phyloP scores from a whole-genome alignment of 2,329 filamentous ascomycete species.

The Aspergillus sp. region DNA sequence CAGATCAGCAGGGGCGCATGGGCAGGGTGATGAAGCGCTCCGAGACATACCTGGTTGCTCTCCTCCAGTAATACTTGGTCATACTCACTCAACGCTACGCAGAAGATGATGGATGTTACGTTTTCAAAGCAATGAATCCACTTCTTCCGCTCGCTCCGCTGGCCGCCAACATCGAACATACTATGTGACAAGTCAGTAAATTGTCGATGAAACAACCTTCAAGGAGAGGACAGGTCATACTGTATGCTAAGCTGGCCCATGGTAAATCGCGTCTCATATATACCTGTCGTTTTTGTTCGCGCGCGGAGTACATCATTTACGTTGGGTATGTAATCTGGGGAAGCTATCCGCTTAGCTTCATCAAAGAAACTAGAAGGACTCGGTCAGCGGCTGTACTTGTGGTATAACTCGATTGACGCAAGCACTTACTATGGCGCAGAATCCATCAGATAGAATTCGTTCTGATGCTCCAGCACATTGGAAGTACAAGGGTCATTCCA shows the following conservation, averaged over 20 bases:
- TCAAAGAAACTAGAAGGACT: constrained; percentile 78
- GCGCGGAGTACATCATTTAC: constrained; percentile 95
- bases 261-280: constrained; percentile 97
- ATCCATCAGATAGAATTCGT: constrained; percentile 99
- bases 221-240: constrained; percentile 59
- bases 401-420: constrained; percentile 1
- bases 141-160: constrained; percentile 97
- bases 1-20: constrained; percentile 13
- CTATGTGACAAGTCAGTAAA: constrained; percentile 51
- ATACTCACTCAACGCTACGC: constrained; percentile 95
- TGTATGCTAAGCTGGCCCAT: constrained; percentile 99
- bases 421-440: constrained; percentile 88
- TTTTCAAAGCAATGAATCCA: constrained; percentile 99
- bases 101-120: constrained; percentile 99
- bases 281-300: constrained; percentile 96
- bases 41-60: constrained; percentile 78
- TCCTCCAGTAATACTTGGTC: constrained; percentile 96
- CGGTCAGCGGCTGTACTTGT: constrained; percentile 27
- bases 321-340: constrained; percentile 82
- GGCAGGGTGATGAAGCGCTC: constrained; percentile 14
- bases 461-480: constrained; percentile 85
- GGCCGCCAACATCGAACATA: constrained; percentile 99
- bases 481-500: constrained; percentile 88
- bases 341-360: constrained; percentile 81
- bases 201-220: constrained; percentile 17